Conservation (phyloP, 1,284 basidiomycete genomes). For the Cryptococcus neoformans region DNA sequence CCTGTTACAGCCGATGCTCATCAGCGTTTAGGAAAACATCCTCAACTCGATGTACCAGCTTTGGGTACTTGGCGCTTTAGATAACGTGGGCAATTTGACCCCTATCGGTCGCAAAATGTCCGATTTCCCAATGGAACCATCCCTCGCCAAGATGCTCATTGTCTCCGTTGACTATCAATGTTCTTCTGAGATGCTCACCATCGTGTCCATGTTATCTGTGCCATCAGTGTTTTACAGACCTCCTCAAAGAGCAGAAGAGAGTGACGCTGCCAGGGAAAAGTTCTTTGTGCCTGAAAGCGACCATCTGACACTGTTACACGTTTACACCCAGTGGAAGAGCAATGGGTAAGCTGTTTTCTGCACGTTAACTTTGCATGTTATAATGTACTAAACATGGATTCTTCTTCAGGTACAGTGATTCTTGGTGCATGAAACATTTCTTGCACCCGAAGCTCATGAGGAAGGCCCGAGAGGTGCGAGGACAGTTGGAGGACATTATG, state of each 20-base stretch:
- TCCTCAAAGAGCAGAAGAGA: conserved; percentile 92
- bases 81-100: conserved; percentile 97
- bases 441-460: conserved; percentile 92
- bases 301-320: conserved; percentile 91
- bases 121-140: conserved; percentile 97
- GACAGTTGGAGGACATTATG: conserved; percentile 98
- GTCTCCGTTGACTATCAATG: conserved; percentile 91
- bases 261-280: conserved; percentile 94
- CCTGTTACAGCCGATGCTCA: not conserved
- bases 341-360: conserved; percentile 63
- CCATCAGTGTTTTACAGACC: conserved; percentile 96
- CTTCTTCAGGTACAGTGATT: conserved; percentile 69
- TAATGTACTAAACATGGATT: conserved; percentile 4
- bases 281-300: conserved; percentile 99
- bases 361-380: not conserved
- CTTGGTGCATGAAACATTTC: conserved; percentile 94
- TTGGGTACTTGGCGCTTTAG: conserved; percentile 95
- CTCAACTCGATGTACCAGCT: conserved; percentile 99
- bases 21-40: conserved; percentile 69
- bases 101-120: conserved; percentile 92
- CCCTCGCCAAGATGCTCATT: conserved; percentile 98
- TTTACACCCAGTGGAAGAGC: conserved; percentile 97
- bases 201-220: conserved; percentile 98
- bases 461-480: conserved; percentile 94
- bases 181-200: conserved; percentile 93